Base-by-base conservation (phyloP, 768 basidiomycete species). In the Clathrus columnatus region DNA sequence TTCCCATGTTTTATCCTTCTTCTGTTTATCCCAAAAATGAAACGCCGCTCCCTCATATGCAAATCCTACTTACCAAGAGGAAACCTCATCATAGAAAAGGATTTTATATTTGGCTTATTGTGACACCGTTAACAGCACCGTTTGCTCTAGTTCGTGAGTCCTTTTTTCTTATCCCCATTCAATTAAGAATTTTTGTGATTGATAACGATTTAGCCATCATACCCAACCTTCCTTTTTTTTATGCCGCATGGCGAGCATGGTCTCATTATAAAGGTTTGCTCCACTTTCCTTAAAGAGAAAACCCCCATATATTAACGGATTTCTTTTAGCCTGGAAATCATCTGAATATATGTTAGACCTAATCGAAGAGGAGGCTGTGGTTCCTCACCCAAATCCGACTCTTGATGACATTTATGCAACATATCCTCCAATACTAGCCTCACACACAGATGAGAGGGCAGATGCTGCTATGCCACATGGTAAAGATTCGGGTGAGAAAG, bases 221-320 rank as follows among this genome's bases (percentile, higher is more conserved):
- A 68, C 89, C 88, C 27, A 91, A 91, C 65, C 68, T 91, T 20
- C 88, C 88, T 0, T 84, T 91, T 66, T 88, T 91, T 72, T 91
- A 87, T 68, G 89, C 86, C 61, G 78, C 75, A 8, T 91, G 88
- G 88, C 76, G 88, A 44, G 82, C 86, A 43, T 91, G 87, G 87
- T 84, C 83, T 41, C 88, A 91, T 67, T 91, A 84, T 65, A 79
- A 75, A 76, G 87, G 87, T 87, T 46, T 49, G 24, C 45, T 17
- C 10, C 41, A 5, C 23, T 20, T 3, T 50, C 36, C 11, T 36
- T 43, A 55, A 36, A 49, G 26, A 28, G 50, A 11, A 32, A 26
- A 50, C 32, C 50, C 16, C 23, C 28, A 18, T n/a, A 51, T 50
- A 17, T 23, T n/a, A n/a, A n/a, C n/a, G n/a, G n/a, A n/a, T 18